Percentiles rank a stretch among this genome's conserved stretches.
These are phyloP conservation scores for Cytospora mali DNA, from an alignment of 2,329 filamentous ascomycete genomes.

Conservation along the genomic window DNA sequence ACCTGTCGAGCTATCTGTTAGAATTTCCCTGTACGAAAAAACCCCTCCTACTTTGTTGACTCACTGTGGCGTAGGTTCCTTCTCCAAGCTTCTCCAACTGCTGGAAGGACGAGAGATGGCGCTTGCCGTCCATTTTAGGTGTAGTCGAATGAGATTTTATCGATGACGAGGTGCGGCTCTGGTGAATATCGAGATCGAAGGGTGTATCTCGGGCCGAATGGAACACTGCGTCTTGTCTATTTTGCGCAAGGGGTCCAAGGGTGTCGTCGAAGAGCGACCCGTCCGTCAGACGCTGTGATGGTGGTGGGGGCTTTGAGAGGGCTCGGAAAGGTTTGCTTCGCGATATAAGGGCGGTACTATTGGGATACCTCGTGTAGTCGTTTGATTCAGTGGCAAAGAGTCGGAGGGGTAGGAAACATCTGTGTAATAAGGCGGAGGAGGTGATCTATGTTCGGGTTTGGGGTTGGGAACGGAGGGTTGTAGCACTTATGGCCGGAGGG, in stretches of 20 bases:
- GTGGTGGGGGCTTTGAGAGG: neutral
- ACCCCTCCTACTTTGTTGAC: slow-evolving; percentile 36
- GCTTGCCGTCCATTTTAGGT: slow-evolving; percentile 80
- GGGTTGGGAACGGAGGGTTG: neutral
- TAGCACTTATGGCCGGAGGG: slow-evolving; percentile 9
- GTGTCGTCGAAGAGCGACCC: slow-evolving; percentile 29
- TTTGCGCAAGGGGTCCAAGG: slow-evolving; percentile 33
- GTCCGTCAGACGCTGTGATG: slow-evolving; percentile 33
- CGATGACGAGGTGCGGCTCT: slow-evolving; percentile 35
- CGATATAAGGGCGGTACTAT: neutral
- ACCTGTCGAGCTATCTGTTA: slow-evolving; percentile 60
- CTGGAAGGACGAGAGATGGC: slow-evolving; percentile 96
- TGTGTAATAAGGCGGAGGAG: neutral
- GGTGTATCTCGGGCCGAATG: slow-evolving; percentile 45
- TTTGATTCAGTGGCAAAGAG: neutral
- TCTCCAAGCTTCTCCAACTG: slow-evolving; percentile 99
- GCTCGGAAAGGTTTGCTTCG: neutral
- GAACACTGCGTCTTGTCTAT: slow-evolving; percentile 41
- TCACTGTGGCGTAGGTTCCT: slow-evolving; percentile 95
- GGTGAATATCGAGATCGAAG: slow-evolving; percentile 38
- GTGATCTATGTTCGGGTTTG: neutral
- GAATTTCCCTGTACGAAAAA: neutral
- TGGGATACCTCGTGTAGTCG: neutral
- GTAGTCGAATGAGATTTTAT: slow-evolving; percentile 23
- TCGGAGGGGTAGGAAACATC: neutral